Percentiles rank a stretch among this genome's conserved stretches.
phyloP scores from a whole-genome alignment of 2,329 filamentous ascomycete species.

The Hypoxylon sp. region DNA sequence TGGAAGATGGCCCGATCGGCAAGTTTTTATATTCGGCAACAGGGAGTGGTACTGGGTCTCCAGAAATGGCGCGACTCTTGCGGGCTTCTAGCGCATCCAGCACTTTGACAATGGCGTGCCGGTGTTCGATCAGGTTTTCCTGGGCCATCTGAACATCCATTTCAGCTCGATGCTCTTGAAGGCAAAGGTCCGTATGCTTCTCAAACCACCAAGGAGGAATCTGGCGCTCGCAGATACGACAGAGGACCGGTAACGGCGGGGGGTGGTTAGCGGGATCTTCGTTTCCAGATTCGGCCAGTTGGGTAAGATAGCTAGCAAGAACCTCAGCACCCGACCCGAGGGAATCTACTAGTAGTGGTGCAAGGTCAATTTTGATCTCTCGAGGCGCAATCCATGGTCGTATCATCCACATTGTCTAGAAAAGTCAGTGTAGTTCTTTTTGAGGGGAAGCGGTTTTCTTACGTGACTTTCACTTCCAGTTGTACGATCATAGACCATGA shows the following conservation, averaged over 20 bases:
- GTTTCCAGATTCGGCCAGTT: constrained; percentile 84
- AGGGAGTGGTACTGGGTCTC: constrained; percentile 66
- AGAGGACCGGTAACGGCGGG: constrained; percentile 86
- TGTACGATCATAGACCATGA: constrained; percentile 94
- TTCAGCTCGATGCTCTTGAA: constrained; percentile 95
- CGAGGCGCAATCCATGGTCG: constrained; percentile 88
- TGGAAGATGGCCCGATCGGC: constrained; percentile 81
- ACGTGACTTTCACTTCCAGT: constrained; percentile 92
- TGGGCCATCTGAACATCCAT: constrained; percentile 98
- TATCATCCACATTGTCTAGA: constrained; percentile 99
- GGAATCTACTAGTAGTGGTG: constrained; percentile 88
- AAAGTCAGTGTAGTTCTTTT: constrained; percentile 47
- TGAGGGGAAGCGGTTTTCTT: constrained; percentile 58
- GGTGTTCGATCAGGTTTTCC: constrained; percentile 90
- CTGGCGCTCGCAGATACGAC: constrained; percentile 96
- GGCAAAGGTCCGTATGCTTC: constrained; percentile 95
- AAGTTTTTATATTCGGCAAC: constrained; percentile 89
- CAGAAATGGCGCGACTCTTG: constrained; percentile 72
- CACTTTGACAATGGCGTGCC: constrained; percentile 94
- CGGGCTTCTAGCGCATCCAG: constrained; percentile 90
- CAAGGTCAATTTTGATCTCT: constrained; percentile 96
- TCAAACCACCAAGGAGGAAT: constrained; percentile 99
- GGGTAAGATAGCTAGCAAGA: constrained; percentile 91
- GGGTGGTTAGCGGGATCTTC: constrained; percentile 82
- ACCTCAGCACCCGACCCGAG: constrained; percentile 95